Evolutionary conservation across 2,329 filamentous ascomycete genomes (phyloP).

Genomic region (Aspergillus hiratsukae): DNA sequence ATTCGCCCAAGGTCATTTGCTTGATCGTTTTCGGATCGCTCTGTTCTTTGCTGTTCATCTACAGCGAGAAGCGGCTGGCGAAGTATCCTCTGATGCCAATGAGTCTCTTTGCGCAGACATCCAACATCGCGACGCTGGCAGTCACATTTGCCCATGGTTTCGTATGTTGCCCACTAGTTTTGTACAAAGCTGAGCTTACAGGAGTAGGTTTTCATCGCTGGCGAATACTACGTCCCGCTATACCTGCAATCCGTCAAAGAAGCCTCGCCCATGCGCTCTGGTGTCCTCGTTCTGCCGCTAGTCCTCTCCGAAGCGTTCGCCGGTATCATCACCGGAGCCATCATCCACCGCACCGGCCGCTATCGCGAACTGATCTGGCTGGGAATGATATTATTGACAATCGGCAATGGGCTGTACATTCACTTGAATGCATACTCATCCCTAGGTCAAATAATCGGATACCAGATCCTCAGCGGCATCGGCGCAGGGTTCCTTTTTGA

Average conservation of each 20-base stretch:
- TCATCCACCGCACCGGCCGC: slow-evolving; percentile 49
- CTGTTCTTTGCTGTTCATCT: slow-evolving; percentile 51
- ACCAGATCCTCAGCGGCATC: slow-evolving; percentile 48
- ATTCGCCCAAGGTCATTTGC: slow-evolving; percentile 51
- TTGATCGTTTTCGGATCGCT: slow-evolving; percentile 49
- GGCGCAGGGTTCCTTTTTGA: slow-evolving; percentile 53
- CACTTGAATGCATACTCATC: slow-evolving; percentile 34
- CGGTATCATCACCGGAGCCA: slow-evolving; percentile 44
- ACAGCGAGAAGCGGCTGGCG: slow-evolving; percentile 61
- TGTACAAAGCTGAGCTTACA: not conserved
- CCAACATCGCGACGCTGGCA: slow-evolving; percentile 55
- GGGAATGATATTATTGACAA: slow-evolving; percentile 39
- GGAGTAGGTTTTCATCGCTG: slow-evolving; percentile 58
- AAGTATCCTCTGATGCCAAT: slow-evolving; percentile 66
- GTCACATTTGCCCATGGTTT: slow-evolving; percentile 48
- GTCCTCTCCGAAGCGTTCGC: slow-evolving; percentile 45
- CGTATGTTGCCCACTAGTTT: slow-evolving; percentile 16
- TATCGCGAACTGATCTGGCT: slow-evolving; percentile 46
- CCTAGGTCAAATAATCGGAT: slow-evolving; percentile 42
- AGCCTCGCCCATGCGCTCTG: slow-evolving; percentile 57
- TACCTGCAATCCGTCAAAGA: slow-evolving; percentile 67
- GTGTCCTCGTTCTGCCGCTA: slow-evolving; percentile 57
- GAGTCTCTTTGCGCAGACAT: slow-evolving; percentile 52
- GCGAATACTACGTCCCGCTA: slow-evolving; percentile 67
- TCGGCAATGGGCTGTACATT: slow-evolving; percentile 49